Evolutionary conservation across 306 rosid species (phyloP).

Genomic region (Cicer judaicum): DNA sequence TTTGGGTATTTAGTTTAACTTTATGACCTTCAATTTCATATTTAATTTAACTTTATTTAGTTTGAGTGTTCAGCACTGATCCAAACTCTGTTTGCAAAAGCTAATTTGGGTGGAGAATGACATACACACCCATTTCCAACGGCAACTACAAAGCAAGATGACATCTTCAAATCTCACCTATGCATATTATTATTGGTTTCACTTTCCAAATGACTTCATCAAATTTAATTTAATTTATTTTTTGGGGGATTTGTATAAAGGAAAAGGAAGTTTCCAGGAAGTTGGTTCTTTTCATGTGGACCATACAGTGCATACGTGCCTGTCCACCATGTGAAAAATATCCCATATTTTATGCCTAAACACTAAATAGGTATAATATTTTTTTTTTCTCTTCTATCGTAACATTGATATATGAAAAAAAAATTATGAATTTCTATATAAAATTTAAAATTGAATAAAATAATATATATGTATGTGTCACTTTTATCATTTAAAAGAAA

Average conservation of each 20-base stretch:
- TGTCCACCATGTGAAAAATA: conserved; percentile 41
- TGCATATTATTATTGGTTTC: conserved; percentile 39
- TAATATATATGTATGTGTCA: too few relatives aligned
- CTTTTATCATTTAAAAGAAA: too few relatives aligned
- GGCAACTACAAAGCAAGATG: conserved; percentile 46
- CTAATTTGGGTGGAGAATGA: conserved; percentile 42
- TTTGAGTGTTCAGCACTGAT: conserved; percentile 6
- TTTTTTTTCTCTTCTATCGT: too few relatives aligned
- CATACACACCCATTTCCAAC: conserved; percentile 36
- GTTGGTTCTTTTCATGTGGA: conserved; percentile 42
- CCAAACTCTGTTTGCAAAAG: background rate
- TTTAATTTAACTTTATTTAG: too few relatives aligned
- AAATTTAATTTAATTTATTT: conserved; percentile 31
- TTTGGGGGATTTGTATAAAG: background rate
- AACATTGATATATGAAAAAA: too few relatives aligned
- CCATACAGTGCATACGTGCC: conserved; percentile 37
- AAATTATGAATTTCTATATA: too few relatives aligned
- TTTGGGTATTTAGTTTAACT: too few relatives aligned
- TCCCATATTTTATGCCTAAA: background rate
- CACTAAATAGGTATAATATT: too few relatives aligned
- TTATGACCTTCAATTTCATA: too few relatives aligned
- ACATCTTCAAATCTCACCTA: conserved; percentile 51
- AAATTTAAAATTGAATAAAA: too few relatives aligned
- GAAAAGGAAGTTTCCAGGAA: conserved; percentile 46
- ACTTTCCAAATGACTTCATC: conserved; percentile 54